Evolutionary conservation across 495 filamentous ascomycete species (phyloP), one percentile per base, ranked within the genome.

Genomic region (Aspergillus saccharolyticus): DNA sequence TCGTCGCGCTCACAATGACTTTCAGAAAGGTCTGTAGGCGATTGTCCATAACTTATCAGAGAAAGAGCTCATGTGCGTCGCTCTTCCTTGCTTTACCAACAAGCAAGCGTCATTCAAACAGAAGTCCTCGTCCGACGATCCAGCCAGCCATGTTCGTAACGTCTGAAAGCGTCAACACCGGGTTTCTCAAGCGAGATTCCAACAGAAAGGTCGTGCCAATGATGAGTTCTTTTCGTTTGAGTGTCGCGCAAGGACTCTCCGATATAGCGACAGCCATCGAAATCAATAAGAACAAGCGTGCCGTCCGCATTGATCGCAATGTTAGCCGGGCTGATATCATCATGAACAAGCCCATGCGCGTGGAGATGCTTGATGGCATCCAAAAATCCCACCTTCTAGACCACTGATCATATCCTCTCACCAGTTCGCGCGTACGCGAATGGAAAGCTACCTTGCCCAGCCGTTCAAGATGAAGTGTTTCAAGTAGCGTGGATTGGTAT

Each of bases 241-340:
- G 63, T 65, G 6, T 19, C 20, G 49, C 54, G 52, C 57, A 70
- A 56, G 0, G 60, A 63, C 48, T 66, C 60, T 45, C 60, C 65
- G 18, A 66, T 57, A 48, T 55, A 51, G 15, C 63, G 62, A 58
- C 62, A 70, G 52, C 63, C 66, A 62, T 72, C 70, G 49, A 78
- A 78, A 63, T 78, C 74, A 33, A 75, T 70, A 20, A 78, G 68
- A 54, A 78, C 52, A 25, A 68, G 64, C 19, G 56, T 61, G 20
- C 67, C 63, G 17, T 70, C 56, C 49, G 63, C 62, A 19, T 70
- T 67, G 54, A 74, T n/a, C 67, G 74, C 70, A 50, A 76, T 67
- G 46, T 74, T 78, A 8, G 50, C 56, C 2, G 69, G 68, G 54
- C 70, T 74, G 20, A 76, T 63, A 39, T 78, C 71, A 52, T 73